A percentile compares a stretch with the other conserved stretches of the same genome.
These are phyloP conservation scores for Suillus occidentalis DNA, from an alignment of 768 basidiomycete species.

Conservation along the genomic window DNA sequence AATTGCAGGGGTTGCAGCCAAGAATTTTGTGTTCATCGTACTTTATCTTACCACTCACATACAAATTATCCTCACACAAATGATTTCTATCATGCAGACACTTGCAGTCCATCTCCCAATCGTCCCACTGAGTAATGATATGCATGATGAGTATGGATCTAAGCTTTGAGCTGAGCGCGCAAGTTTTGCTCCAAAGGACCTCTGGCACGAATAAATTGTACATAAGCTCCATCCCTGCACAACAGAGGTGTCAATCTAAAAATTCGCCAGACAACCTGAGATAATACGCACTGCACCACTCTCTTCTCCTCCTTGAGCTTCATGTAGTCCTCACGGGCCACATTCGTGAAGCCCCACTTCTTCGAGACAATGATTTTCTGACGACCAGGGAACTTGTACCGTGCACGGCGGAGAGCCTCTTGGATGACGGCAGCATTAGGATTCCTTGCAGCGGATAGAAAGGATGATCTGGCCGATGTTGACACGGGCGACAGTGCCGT, in stretches of 20 bases:
- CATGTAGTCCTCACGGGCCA: slow-evolving; percentile 85
- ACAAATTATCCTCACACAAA: neutral
- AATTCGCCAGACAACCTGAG: neutral
- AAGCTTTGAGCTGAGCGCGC: slow-evolving; percentile 79
- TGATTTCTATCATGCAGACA: neutral
- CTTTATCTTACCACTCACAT: neutral
- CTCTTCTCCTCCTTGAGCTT: slow-evolving; percentile 89
- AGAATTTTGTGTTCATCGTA: neutral
- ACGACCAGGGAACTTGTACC: slow-evolving; percentile 98
- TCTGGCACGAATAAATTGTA: slow-evolving; percentile 90
- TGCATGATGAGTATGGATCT: slow-evolving; percentile 13
- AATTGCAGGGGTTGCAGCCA: neutral
- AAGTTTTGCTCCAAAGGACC: slow-evolving; percentile 87
- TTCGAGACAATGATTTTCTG: slow-evolving; percentile 97
- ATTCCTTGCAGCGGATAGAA: slow-evolving; percentile 90
- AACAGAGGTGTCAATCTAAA: slow-evolving; percentile 11
- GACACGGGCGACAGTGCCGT: slow-evolving; percentile 96
- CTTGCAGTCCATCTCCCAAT: neutral
- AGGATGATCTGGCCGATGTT: slow-evolving; percentile 97
- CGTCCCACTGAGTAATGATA: neutral
- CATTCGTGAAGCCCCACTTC: slow-evolving; percentile 99
- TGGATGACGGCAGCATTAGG: slow-evolving; percentile 86
- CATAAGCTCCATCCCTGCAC: slow-evolving; percentile 88
- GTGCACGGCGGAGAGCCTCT: slow-evolving; percentile 96
- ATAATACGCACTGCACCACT: slow-evolving; percentile 74